Percentiles rank a stretch among this genome's conserved stretches.
Conservation (phyloP, 2,329 filamentous ascomycete genomes). For the Chrysoporthe puriensis region DNA sequence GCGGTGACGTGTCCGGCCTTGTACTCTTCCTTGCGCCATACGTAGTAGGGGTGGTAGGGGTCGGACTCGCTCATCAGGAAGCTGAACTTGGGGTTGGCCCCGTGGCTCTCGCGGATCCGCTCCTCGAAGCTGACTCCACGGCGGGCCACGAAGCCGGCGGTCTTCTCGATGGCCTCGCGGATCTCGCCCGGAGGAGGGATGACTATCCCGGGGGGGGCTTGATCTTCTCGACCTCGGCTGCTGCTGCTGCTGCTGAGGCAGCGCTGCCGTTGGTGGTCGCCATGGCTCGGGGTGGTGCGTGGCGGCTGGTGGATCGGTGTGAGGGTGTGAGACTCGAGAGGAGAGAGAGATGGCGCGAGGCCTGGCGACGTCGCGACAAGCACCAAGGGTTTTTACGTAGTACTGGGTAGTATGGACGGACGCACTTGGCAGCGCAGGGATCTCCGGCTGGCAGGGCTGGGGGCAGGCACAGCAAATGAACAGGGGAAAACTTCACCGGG, state of each 20-base stretch:
- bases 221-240: constrained; percentile 48
- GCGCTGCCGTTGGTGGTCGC: constrained; percentile 56
- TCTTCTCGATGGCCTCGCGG: constrained; percentile 85
- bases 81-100: constrained; percentile 84
- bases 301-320: constrained; percentile 31
- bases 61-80: constrained; percentile 83
- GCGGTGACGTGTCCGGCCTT: constrained; percentile 80
- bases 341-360: constrained; percentile 9
- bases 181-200: constrained; percentile 86
- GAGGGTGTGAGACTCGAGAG: constrained; percentile 30
- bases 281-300: constrained; percentile 34
- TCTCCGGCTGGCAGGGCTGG: background rate
- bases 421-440: no score
- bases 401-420: background rate
- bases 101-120: constrained; percentile 82
- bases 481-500: no score
- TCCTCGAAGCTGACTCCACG: constrained; percentile 75
- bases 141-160: constrained; percentile 83
- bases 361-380: background rate
- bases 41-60: constrained; percentile 85
- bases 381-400: background rate
- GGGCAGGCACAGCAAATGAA: background rate
- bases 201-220: constrained; percentile 81
- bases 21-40: constrained; percentile 88
- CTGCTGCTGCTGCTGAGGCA: constrained; percentile 47